Conservation (phyloP, 345 rosid genomes). For the Nephelium lappaceum region DNA sequence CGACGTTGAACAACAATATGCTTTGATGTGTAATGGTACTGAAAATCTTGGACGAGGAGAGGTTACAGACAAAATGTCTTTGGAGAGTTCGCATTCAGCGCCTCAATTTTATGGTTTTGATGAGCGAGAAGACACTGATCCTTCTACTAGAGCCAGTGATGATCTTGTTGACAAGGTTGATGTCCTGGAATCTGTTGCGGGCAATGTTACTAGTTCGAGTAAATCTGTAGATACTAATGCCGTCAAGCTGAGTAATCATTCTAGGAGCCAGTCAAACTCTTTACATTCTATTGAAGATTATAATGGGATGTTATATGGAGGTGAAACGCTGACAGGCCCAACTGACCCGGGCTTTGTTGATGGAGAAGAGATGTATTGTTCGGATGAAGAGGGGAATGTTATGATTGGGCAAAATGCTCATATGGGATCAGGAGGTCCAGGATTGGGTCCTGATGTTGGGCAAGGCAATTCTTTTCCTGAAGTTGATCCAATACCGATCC, state of each 20-base stretch:
- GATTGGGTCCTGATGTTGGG: conserved; percentile 47
- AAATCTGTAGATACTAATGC: conserved; percentile 34
- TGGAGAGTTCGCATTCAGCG: conserved; percentile 31
- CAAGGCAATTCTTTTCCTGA: conserved; percentile 63
- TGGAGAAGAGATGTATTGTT: conserved; percentile 53
- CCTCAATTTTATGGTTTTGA: conserved; percentile 24
- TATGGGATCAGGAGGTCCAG: conserved; percentile 25
- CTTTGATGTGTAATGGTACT: conserved; percentile 33
- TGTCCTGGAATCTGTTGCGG: conserved; percentile 38
- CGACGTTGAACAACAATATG: conserved; percentile 46
- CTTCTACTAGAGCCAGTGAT: conserved; percentile 29
- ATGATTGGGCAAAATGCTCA: conserved; percentile 37
- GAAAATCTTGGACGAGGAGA: conserved; percentile 40
- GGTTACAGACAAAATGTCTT: conserved; percentile 30
- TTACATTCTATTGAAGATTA: conserved; percentile 47
- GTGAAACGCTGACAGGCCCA: conserved; percentile 30
- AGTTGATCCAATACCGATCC: conserved; percentile 93
- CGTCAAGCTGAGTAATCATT: conserved; percentile 30
- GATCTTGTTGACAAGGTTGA: conserved; percentile 25
- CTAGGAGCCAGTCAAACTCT: conserved; percentile 39
- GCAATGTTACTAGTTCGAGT: conserved; percentile 26
- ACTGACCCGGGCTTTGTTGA: conserved; percentile 38
- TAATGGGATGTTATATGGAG: conserved; percentile 39
- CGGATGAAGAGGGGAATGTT: conserved; percentile 49
- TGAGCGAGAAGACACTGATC: conserved; percentile 27